Base-by-base conservation (phyloP, 768 basidiomycete genomes). In the Leccinum uliginosum region DNA sequence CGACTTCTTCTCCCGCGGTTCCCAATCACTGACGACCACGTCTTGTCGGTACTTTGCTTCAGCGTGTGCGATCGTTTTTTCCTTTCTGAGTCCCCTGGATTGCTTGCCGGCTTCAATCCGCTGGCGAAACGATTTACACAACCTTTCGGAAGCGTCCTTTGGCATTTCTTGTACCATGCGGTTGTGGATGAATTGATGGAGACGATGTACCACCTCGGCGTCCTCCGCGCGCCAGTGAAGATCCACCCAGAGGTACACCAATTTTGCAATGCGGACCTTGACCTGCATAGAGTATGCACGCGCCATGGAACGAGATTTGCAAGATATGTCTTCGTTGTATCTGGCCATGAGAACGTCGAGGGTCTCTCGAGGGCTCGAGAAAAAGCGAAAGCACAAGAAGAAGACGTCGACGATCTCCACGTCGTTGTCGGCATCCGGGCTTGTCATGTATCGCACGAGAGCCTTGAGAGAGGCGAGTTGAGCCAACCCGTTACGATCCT, bases 341-440 rank as follows among this genome's bases (percentile, higher is more conserved):
- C 87, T 80, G 6, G 65, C 66, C 24, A 81, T 60, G 23, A 84
- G 67, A 6, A 74, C 69, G 0, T 72, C 68, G 32, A 83, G 71
- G 11, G 85, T 72, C 7, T 77, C 74, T 15, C 45, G 26, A 0
- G 89, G 79, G 0, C 76, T 75, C 14, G 81, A 78, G 74, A 87
- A 90, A 58, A 83, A 78, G 26, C 88, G 83, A 71, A 90, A 91
- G 51, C 80, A 83, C n/a, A 83, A 71, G 71, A 89, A 85, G 73
- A 91, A 87, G 2, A 81, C 69, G 57, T 79, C 68, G 58, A 72
- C 63, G 70, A 87, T 67, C 38, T 79, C 68, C 52, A 71, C 66
- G 55, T 84, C 78, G 49, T 46, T 53, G 17, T 75, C 59, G 9
- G 64, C 64, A 40, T 76, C 72, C 40, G 74, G 73, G 3, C 77